Conservation (phyloP, 352 stramenopile species). For the Phytopythium oedochilum region DNA sequence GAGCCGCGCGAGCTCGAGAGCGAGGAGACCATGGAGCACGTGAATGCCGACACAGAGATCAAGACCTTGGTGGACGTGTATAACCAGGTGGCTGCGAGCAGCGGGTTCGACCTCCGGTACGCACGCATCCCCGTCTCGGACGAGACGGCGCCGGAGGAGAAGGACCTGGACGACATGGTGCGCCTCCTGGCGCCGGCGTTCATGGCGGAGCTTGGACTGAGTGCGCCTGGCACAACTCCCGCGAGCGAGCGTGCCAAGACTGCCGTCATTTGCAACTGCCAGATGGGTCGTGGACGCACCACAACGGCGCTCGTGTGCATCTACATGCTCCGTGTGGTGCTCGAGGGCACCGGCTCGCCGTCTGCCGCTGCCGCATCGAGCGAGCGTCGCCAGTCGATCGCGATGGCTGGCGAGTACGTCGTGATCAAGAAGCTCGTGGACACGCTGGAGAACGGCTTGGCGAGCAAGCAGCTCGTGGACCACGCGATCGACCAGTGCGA, state of each 20-base stretch:
- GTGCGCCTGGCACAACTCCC: not conserved
- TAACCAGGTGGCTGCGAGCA: conserved; percentile 35
- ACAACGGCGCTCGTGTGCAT: conserved; percentile 87
- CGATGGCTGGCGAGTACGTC: conserved; percentile 53
- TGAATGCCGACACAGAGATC: conserved; percentile 65
- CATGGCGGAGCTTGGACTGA: conserved; percentile 47
- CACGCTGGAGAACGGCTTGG: conserved; percentile 64
- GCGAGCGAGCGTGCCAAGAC: conserved; percentile 15
- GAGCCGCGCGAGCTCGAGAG: conserved; percentile 70
- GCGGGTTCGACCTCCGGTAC: conserved; percentile 66
- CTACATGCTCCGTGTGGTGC: conserved; percentile 78
- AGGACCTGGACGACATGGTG: conserved; percentile 87
- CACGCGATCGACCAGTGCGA: conserved; percentile 75
- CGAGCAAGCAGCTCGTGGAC: conserved; percentile 64
- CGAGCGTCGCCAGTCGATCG: conserved; percentile 44
- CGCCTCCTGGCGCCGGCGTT: conserved; percentile 65
- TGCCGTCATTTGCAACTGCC: conserved; percentile 87
- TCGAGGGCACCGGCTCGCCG: conserved; percentile 31
- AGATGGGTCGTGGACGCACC: conserved; percentile 86
- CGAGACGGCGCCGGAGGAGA: conserved; percentile 87
- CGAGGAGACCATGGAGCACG: conserved; percentile 82
- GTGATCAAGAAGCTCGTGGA: conserved; percentile 70
- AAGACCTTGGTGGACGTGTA: conserved; percentile 79
- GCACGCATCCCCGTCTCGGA: conserved; percentile 87
- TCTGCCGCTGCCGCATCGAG: conserved; percentile 4